Evolutionary conservation across 2,329 filamentous ascomycete genomes (phyloP), one percentile per base, ranked within the genome.

Genomic region (Davidsoniella australis): DNA sequence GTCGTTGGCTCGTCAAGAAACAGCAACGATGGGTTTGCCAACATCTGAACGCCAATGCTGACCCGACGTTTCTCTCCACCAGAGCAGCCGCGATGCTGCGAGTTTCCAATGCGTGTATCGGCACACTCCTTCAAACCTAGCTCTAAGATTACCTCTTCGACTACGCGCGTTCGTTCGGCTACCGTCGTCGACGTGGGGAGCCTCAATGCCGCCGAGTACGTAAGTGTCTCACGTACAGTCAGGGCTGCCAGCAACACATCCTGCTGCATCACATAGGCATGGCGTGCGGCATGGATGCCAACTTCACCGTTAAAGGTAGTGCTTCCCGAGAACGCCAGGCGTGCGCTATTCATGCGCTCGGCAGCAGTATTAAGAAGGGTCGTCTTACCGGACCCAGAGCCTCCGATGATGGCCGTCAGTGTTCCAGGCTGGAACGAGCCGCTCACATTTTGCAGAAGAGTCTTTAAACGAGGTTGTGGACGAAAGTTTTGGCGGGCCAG

Each of bases 1-100:
- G 82, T 87, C 0, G 84, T 88, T 0, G 83, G 82, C 57, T 88
- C 84, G 57, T 89, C 84, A 18, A 86, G 71, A 60, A 85, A 87
- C 5, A 88, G 64, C 1, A 88, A 72, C 5, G 80, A 85, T 1
- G 84, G 83, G 58, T 87, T 88, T 4, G 80, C 77, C n/a, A 88
- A 66, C 50, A 88, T 68, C 61, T 87, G 83, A 4, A 88, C 82
- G 2, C 82, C 83, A 44, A 88, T 83, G 54, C 80, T 85, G 0
- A 80, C 81, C 29, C 83, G 68, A 54, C 83, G 69, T 66, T 86
- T 87, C 61, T 88, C 84, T 2, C 83, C 84, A 0, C 84, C 83
- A 42, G 81, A 86, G 57, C 83, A 87, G 0, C 82, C 83, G 42
- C 82, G 79, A 57, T 85, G 80, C 46, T 74, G 72, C 50, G 72